Evolutionary conservation across 352 stramenopile species (phyloP), one percentile per base, ranked within the genome.

Genomic region (Phytophthora cajani): DNA sequence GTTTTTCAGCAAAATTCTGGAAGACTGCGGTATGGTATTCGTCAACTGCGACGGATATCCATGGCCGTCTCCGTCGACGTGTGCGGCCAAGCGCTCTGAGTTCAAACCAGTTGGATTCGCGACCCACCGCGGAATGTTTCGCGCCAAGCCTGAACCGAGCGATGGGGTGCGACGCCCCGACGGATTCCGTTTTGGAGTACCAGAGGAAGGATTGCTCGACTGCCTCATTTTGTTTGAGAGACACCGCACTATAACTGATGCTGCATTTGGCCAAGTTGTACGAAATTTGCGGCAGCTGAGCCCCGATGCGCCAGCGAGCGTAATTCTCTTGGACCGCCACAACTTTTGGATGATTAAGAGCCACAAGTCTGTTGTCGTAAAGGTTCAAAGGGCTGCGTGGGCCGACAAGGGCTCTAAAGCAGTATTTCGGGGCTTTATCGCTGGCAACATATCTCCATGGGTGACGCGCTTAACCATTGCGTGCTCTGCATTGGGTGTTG

Each of bases 221-320:
- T 77, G 69, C 63, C 40, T 77, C 50, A 58, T 77, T 69, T 54
- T 72, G 23, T 77, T 77, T 23, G 53, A 77, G 57, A 69, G 63
- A 44, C 56, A 72, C 58, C 63, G 72, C 64, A 67, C 52, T 62
- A 76, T 76, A 63, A 61, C 69, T 42, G 51, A 68, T 64, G 69
- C 62, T 69, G 69, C 56, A 50, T 76, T 72, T 76, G 69, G 63
- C 16, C 69, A 61, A 72, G 58, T 75, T 46, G 51, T 63, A 36
- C 67, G 62, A 66, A 71, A 71, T 66, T 33, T 71, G 46, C 50
- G 68, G 57, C 62, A 53, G 64, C 32, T 75, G 64, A 53, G 23
- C 30, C 69, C 54, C 69, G 2, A 67, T 2, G 58, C 3, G 30
- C 23, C 36, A 50, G 59, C 66, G 60, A 62, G 50, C 19, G 66